phyloP scores from a whole-genome alignment of 192 early-diverging fungal species.

The Chytriomyces sp. region DNA sequence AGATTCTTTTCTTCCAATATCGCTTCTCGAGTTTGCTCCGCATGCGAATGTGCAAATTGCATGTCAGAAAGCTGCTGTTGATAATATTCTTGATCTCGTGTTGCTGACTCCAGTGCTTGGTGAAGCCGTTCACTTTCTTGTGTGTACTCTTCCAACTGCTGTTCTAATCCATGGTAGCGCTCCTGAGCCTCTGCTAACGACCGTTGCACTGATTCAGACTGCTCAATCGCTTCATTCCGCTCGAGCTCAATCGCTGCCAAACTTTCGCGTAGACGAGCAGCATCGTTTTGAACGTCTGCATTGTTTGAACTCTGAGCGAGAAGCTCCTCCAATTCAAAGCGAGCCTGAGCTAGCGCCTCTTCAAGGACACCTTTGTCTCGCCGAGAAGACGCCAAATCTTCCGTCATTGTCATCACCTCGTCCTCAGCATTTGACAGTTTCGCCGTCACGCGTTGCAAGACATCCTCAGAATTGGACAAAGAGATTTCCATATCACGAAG shows the following conservation, averaged over 20 bases:
- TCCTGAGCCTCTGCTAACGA: conserved; percentile 2
- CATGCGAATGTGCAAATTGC: background rate
- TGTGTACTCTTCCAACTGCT: background rate
- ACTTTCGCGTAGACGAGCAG: conserved; percentile 1
- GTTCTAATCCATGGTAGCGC: background rate
- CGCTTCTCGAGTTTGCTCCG: conserved; percentile 2
- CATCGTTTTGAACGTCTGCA: background rate
- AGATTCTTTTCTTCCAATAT: background rate
- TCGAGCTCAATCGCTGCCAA: conserved; percentile 19
- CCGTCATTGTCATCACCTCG: background rate
- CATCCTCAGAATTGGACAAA: conserved; percentile 7
- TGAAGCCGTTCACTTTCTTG: background rate
- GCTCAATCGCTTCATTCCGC: background rate
- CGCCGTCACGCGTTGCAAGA: conserved; percentile 23
- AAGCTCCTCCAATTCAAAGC: conserved; percentile 5
- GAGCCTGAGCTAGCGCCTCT: background rate
- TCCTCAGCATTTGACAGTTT: conserved; percentile 18
- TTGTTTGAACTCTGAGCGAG: background rate
- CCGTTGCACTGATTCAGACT: conserved; percentile 4
- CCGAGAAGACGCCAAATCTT: background rate
- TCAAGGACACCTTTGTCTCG: background rate
- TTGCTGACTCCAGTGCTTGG: background rate
- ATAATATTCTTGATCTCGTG: conserved; percentile 6
- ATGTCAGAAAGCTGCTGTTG: conserved; percentile 11
- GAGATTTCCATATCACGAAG: background rate